Percentiles rank a stretch among this genome's conserved stretches.
Evolutionary conservation across 75 land plant species (phyloP).

Genomic region (Chamaecyparis obtusa): DNA sequence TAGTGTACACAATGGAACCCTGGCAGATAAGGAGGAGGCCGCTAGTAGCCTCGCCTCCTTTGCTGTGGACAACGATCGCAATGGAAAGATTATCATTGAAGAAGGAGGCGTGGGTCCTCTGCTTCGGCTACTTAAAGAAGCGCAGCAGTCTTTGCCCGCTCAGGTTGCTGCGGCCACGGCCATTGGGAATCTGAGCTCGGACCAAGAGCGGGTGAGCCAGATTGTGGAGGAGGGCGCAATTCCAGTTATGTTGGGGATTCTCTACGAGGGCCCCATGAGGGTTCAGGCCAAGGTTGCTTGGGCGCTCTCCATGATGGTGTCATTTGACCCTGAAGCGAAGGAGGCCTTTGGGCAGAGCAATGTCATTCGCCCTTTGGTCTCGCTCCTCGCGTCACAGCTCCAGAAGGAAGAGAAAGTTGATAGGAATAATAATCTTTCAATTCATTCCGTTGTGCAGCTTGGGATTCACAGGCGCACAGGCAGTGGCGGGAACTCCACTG

Average conservation of each 20-base stretch:
- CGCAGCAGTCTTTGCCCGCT: slow-evolving; percentile 29
- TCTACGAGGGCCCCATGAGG: slow-evolving; percentile 45
- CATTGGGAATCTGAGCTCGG: slow-evolving; percentile 42
- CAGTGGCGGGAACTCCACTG: background rate
- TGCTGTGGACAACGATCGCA: slow-evolving; percentile 61
- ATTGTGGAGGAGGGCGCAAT: slow-evolving; percentile 48
- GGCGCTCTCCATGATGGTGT: slow-evolving; percentile 52
- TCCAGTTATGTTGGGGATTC: slow-evolving; percentile 36
- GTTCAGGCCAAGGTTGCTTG: slow-evolving; percentile 61
- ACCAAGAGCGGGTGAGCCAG: slow-evolving; percentile 29
- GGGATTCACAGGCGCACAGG: slow-evolving; percentile 9
- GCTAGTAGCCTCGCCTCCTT: slow-evolving; percentile 50
- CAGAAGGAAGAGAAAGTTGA: slow-evolving; percentile 26
- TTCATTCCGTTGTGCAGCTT: slow-evolving; percentile 57
- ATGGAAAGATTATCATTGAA: slow-evolving; percentile 68
- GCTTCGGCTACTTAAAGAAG: slow-evolving; percentile 53
- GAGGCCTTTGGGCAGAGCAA: slow-evolving; percentile 57
- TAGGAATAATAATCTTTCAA: slow-evolving; percentile 17
- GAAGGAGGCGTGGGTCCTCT: slow-evolving; percentile 79
- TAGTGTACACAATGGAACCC: slow-evolving; percentile 22
- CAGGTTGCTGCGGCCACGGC: slow-evolving; percentile 68
- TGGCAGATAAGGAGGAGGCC: slow-evolving; percentile 57
- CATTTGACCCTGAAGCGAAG: slow-evolving; percentile 27
- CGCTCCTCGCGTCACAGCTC: slow-evolving; percentile 51
- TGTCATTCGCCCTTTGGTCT: slow-evolving; percentile 61